These are phyloP conservation scores for Curvularia verruculosa DNA, from an alignment of 2,329 filamentous ascomycete species.

Conservation along the genomic window DNA sequence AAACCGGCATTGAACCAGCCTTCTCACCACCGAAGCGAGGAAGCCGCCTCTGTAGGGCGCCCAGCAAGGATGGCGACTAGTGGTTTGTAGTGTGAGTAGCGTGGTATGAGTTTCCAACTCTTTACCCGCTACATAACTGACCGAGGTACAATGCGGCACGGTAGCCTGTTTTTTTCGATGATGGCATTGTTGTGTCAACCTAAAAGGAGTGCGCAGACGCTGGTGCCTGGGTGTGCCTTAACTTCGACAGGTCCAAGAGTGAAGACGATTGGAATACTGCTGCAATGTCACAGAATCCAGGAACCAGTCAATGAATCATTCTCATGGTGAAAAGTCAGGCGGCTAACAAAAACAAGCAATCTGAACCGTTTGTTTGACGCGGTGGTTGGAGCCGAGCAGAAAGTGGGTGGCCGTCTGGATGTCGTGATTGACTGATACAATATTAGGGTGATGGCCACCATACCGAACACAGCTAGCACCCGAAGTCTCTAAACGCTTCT, in stretches of 20 bases:
- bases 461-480: slow-evolving; percentile 6
- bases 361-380: background rate
- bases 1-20: slow-evolving; percentile 4
- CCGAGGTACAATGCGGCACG: slow-evolving; percentile 1
- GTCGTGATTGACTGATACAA: background rate
- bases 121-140: slow-evolving; percentile 8
- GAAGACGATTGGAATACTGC: background rate
- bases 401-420: background rate
- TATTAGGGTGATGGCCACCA: slow-evolving; percentile 1
- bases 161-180: background rate
- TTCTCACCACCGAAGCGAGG: slow-evolving; percentile 9
- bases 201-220: background rate
- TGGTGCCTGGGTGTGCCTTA: background rate
- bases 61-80: slow-evolving; percentile 12
- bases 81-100: slow-evolving; percentile 5
- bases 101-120: slow-evolving; percentile 4
- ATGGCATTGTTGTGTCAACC: background rate
- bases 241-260: background rate
- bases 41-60: slow-evolving; percentile 4
- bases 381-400: slow-evolving; percentile 10
- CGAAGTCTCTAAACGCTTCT: slow-evolving; percentile 3
- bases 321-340: background rate
- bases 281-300: background rate
- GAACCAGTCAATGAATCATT: background rate
- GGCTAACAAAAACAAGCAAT: slow-evolving; percentile 1